Evolutionary conservation across 2,329 filamentous ascomycete species (phyloP), one percentile per base, ranked within the genome.

Genomic region (Neofusicoccum laricinum): DNA sequence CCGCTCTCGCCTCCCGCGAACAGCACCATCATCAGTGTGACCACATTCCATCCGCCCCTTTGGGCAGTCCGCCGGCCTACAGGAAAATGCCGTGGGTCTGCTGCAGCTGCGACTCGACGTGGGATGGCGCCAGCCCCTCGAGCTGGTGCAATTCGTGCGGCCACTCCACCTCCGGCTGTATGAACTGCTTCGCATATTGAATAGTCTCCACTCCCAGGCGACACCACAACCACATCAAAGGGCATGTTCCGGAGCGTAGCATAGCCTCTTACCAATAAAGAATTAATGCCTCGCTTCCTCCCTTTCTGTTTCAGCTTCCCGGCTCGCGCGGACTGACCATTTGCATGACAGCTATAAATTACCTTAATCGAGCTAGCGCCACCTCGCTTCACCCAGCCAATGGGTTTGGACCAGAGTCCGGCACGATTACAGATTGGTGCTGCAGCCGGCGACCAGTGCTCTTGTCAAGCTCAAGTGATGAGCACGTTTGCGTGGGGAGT

Each of bases 111-210:
- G 41, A 46, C 17, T 59, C 55, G 2, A 46, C 55, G 3, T 59
- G 55, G 55, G 40, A 45, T 15, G 55, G 55, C 3, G 40, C 40
- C 15, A 46, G 40, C n/a, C 40, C 41, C 3, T 59, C 55, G 25
- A 36, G 30, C 41, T 59, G 25, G 15, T 59, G 55, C 32, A 59
- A 59, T 36, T 45, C 40, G 17, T 59, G 55, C 17, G 55, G 55
- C 11, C 55, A 59, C 55, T 34, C 40, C 15, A 59, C 55, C 4
- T 25, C 14, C 30, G 55, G 55, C 30, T 59, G 55, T 32, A 59
- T 59, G 55, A 46, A 59, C 32, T 59, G 55, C 40, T 59, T 59
- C 55, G 55, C 55, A 15, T 59, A 59, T 43, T 59, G 30, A 46
- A 15, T 21, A 19, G 38, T 30, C 38, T 34, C 38, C 4, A 43